These are phyloP conservation scores for Aspergillus nidulans DNA, from an alignment of 495 filamentous ascomycete species.

Conservation along the genomic window DNA sequence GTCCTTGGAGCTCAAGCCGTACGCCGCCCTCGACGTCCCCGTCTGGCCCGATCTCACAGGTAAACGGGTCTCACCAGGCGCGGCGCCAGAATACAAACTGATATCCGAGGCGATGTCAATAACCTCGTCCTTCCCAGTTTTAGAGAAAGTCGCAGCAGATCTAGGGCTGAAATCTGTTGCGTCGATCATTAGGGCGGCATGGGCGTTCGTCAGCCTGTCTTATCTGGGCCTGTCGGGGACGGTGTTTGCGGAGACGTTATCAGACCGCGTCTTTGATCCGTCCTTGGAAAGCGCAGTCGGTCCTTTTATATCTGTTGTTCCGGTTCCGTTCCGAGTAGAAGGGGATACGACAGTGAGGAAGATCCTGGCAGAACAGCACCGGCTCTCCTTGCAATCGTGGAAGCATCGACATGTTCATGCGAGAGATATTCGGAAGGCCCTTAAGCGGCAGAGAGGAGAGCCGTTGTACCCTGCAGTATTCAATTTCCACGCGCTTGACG, in stretches of 20 bases:
- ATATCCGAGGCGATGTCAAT: constrained; percentile 14
- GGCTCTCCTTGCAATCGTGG: constrained; percentile 21
- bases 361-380: constrained; percentile 21
- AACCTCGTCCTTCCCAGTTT: constrained; percentile 12
- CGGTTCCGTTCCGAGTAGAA: constrained; percentile 25
- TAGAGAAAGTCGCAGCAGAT: constrained; percentile 18
- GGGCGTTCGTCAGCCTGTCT: constrained; percentile 24
- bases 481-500: constrained; percentile 21
- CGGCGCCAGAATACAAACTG: constrained; percentile 11
- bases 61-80: constrained; percentile 15
- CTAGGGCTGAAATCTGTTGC: constrained; percentile 30
- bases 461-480: constrained; percentile 32
- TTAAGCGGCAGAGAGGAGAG: constrained; percentile 21
- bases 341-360: constrained; percentile 14
- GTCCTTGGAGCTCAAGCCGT: constrained; percentile 18
- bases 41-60: constrained; percentile 32
- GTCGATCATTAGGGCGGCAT: constrained; percentile 28
- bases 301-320: constrained; percentile 30
- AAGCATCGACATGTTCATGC: constrained; percentile 26
- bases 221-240: constrained; percentile 29
- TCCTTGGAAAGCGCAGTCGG: constrained; percentile 26
- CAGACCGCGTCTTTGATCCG: constrained; percentile 23
- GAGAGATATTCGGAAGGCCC: constrained; percentile 24
- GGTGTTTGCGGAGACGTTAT: constrained; percentile 34
- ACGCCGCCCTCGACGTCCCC: constrained; percentile 18